These are phyloP conservation scores for Sarocladiaceae sp. DNA, from an alignment of 2,329 filamentous ascomycete species.

Conservation along the genomic window DNA sequence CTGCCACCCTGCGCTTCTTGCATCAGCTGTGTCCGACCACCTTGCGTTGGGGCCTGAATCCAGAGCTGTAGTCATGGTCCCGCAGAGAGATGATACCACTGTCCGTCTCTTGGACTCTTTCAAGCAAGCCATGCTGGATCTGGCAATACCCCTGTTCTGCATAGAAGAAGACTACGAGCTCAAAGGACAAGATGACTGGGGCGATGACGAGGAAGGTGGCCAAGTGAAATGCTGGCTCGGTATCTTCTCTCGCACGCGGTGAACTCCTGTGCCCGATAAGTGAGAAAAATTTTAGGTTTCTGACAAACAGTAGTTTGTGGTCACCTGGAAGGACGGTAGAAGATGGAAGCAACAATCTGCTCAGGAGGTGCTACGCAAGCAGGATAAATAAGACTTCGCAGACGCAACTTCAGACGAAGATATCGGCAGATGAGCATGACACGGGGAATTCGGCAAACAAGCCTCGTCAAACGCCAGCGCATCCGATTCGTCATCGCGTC, in stretches of 20 bases:
- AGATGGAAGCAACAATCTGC: too few species aligned
- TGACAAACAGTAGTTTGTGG: too few species aligned
- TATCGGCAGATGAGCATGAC: too few species aligned
- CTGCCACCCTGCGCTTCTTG: slow-evolving; percentile 72
- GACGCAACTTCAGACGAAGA: not conserved
- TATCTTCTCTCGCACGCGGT: slow-evolving; percentile 43
- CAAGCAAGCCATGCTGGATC: slow-evolving; percentile 51
- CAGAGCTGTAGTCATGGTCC: slow-evolving; percentile 75
- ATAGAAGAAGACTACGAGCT: slow-evolving; percentile 57
- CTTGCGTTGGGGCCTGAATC: slow-evolving; percentile 53
- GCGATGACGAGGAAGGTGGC: slow-evolving; percentile 41
- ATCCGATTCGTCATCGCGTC: not conserved
- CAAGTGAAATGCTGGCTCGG: slow-evolving; percentile 67
- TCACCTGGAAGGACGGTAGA: too few species aligned
- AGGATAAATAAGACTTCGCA: not conserved
- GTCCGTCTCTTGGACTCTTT: slow-evolving; percentile 60
- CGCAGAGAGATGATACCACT: slow-evolving; percentile 67
- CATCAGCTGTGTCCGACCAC: slow-evolving; percentile 64
- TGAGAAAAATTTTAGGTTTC: too few species aligned
- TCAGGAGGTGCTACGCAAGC: too few species aligned
- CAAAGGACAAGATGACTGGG: slow-evolving; percentile 71
- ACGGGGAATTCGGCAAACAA: not conserved
- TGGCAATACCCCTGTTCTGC: slow-evolving; percentile 42
- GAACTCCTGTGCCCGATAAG: slow-evolving; percentile 11
- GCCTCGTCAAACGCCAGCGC: not conserved